phyloP scores from a whole-genome alignment of 1,284 basidiomycete species.

The Ustilago hordei region DNA sequence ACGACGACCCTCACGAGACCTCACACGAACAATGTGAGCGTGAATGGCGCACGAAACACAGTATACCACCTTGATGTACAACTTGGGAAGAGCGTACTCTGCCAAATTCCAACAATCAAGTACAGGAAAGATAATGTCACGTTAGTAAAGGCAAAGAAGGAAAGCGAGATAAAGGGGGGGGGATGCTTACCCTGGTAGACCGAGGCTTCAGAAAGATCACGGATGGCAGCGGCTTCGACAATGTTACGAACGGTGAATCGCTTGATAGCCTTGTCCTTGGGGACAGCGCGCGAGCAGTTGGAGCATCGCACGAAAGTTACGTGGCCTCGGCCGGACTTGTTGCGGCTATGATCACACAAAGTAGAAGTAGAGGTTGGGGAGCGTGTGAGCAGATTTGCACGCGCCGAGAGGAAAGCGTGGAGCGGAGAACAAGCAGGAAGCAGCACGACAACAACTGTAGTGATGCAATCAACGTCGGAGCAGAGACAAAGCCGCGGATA shows the following conservation, averaged over 20 bases:
- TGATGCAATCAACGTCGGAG: constrained; percentile 3
- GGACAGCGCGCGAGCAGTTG: constrained; percentile 81
- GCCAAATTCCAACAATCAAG: constrained; percentile 25
- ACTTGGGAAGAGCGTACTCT: constrained; percentile 97
- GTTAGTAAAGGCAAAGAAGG: background rate
- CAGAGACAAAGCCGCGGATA: background rate
- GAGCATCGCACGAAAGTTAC: constrained; percentile 94
- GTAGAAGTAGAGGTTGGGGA: constrained; percentile 1
- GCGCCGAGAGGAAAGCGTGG: background rate
- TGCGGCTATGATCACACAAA: constrained; percentile 71
- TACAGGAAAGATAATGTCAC: background rate
- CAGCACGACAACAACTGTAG: background rate
- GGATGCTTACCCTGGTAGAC: constrained; percentile 84
- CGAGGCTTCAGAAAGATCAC: constrained; percentile 96
- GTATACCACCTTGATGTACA: constrained; percentile 99
- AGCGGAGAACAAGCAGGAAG: background rate
- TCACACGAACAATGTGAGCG: constrained; percentile 78
- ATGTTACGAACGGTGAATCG: constrained; percentile 99
- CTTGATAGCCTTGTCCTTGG: constrained; percentile 97
- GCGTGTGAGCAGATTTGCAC: constrained; percentile 14
- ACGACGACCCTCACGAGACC: constrained; percentile 67
- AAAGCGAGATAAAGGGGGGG: background rate
- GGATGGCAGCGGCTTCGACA: constrained; percentile 97
- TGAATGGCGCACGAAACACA: constrained; percentile 99
- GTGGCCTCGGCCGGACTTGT: constrained; percentile 88